Evolutionary conservation across 768 basidiomycete species (phyloP).

Genomic region (Leccinum subtestaceum): DNA sequence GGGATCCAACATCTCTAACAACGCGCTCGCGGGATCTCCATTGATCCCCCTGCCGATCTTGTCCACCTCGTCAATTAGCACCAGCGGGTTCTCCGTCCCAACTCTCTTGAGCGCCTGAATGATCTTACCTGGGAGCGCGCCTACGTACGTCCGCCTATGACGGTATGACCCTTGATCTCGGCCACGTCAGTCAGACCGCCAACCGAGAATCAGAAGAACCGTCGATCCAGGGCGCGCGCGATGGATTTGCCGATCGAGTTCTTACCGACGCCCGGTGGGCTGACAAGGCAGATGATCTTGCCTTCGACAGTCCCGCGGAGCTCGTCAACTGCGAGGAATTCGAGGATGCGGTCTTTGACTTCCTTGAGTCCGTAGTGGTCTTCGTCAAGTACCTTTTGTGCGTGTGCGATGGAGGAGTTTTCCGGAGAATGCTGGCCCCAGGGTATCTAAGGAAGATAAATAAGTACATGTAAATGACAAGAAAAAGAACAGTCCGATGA

Average conservation of each 20-base stretch:
- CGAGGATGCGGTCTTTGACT: slow-evolving; percentile 90
- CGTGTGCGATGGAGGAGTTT: slow-evolving; percentile 85
- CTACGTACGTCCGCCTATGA: slow-evolving; percentile 95
- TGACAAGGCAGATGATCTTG: slow-evolving; percentile 95
- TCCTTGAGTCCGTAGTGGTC: slow-evolving; percentile 93
- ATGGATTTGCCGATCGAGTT: slow-evolving; percentile 96
- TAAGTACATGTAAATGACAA: background rate
- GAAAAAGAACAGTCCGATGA: slow-evolving; percentile 24
- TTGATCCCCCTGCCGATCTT: slow-evolving; percentile 91
- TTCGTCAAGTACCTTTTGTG: slow-evolving; percentile 79
- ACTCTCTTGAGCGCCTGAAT: slow-evolving; percentile 93
- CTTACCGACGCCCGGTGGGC: slow-evolving; percentile 97
- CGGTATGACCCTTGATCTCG: slow-evolving; percentile 80
- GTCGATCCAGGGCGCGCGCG: slow-evolving; percentile 81
- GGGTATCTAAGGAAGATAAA: slow-evolving; percentile 60
- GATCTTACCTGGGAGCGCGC: slow-evolving; percentile 91
- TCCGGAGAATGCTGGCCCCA: slow-evolving; percentile 96
- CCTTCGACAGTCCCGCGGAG: slow-evolving; percentile 92
- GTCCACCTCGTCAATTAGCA: slow-evolving; percentile 94
- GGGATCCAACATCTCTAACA: slow-evolving; percentile 91
- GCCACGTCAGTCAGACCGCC: slow-evolving; percentile 97
- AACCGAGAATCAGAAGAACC: slow-evolving; percentile 97
- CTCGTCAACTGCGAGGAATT: slow-evolving; percentile 95
- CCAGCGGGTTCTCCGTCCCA: slow-evolving; percentile 90
- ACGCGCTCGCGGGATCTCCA: slow-evolving; percentile 87